A percentile compares a stretch with the other conserved stretches of the same genome.
These are phyloP conservation scores for Solanum sejunctum DNA, from an alignment of 257 asterid genomes.

Conservation along the genomic window DNA sequence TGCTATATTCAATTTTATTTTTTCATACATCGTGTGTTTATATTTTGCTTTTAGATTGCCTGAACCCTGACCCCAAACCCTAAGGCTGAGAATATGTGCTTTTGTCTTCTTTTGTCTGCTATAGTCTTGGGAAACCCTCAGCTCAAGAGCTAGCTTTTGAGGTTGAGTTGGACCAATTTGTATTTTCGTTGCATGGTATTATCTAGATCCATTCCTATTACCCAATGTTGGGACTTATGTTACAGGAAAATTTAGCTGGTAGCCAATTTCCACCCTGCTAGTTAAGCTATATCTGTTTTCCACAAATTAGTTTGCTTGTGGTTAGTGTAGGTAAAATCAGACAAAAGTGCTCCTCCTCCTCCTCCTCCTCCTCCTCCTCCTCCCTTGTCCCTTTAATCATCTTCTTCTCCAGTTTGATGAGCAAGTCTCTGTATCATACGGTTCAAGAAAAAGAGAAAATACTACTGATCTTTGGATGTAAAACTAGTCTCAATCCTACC, in stretches of 20 bases:
- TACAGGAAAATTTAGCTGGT: neutral
- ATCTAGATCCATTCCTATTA: neutral
- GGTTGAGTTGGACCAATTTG: neutral
- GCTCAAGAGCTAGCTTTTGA: neutral
- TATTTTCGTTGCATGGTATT: neutral
- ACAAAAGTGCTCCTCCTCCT: neutral
- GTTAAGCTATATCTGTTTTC: neutral
- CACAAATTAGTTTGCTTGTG: neutral
- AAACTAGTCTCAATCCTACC: neutral
- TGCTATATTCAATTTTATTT: neutral
- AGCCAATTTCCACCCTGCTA: neutral
- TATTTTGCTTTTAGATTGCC: neutral
- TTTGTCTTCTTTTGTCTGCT: neutral
- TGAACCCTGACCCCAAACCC: too few relatives aligned
- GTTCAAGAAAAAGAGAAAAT: neutral
- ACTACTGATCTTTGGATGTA: neutral
- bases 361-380: neutral
- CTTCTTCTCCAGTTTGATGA: neutral
- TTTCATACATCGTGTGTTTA: neutral
- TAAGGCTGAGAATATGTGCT: neutral
- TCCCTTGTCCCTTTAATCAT: neutral
- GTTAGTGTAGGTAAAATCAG: neutral
- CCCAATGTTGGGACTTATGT: neutral
- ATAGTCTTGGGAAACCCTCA: neutral
- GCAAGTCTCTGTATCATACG: neutral